Conservation (phyloP, 768 basidiomycete genomes). For the Boletus coccyginus region DNA sequence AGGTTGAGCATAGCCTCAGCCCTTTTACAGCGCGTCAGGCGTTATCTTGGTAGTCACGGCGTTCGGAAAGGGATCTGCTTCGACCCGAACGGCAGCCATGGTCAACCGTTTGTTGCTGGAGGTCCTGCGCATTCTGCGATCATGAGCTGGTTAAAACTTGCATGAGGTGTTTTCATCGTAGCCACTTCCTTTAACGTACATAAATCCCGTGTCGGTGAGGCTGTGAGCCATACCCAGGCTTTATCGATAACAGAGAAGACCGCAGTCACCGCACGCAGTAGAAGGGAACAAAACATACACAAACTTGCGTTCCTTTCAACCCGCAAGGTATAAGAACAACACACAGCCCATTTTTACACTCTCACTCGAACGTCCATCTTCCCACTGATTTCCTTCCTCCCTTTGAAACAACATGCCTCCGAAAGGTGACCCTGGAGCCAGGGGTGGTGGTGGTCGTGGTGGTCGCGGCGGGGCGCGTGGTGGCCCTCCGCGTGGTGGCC, state of each 20-base stretch:
- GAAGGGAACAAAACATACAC: slow-evolving; percentile 23
- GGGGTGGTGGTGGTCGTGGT: slow-evolving; percentile 26
- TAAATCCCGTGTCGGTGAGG: neutral
- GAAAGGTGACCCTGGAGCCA: slow-evolving; percentile 22
- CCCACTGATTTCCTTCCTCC: neutral
- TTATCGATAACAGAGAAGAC: slow-evolving; percentile 23
- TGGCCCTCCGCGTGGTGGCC: slow-evolving; percentile 8
- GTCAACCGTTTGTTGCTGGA: slow-evolving; percentile 53
- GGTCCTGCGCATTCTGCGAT: slow-evolving; percentile 55
- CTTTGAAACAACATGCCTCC: slow-evolving; percentile 38
- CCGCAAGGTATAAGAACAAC: slow-evolving; percentile 20
- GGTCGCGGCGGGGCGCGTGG: slow-evolving; percentile 27
- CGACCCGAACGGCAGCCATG: slow-evolving; percentile 61
- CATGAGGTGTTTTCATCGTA: slow-evolving; percentile 2
- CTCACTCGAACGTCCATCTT: slow-evolving; percentile 20
- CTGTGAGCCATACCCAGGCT: neutral
- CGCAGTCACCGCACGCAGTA: slow-evolving; percentile 5
- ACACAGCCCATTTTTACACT: slow-evolving; percentile 4
- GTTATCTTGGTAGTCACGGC: slow-evolving; percentile 75
- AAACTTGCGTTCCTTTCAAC: slow-evolving; percentile 17
- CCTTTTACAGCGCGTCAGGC: slow-evolving; percentile 56
- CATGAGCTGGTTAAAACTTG: slow-evolving; percentile 55
- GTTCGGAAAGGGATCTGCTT: slow-evolving; percentile 63
- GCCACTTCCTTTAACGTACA: slow-evolving; percentile 6
- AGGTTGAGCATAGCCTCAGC: neutral